A percentile compares a stretch with the other conserved stretches of the same genome.
Conservation (phyloP, 305 asterid species). For the Euphrasia arctica region DNA sequence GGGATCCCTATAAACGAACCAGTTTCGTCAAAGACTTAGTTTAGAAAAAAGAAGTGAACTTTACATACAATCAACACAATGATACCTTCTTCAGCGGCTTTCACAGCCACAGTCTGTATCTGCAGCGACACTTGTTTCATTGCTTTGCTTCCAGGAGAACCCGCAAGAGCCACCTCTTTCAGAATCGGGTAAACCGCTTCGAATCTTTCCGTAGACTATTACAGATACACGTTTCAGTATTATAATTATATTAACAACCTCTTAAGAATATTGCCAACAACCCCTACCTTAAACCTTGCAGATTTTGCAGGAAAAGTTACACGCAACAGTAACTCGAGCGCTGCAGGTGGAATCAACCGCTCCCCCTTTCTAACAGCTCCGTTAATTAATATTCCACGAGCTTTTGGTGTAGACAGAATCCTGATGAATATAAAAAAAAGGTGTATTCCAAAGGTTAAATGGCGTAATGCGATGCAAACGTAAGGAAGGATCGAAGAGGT, state of each 20-base stretch:
- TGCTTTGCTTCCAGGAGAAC: constrained; percentile 82
- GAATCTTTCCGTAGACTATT: constrained; percentile 77
- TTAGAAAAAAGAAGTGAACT: neutral
- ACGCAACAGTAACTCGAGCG: constrained; percentile 56
- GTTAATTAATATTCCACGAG: constrained; percentile 53
- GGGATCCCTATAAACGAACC: constrained; percentile 51
- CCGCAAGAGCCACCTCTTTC: constrained; percentile 78
- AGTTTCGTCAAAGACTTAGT: constrained; percentile 17
- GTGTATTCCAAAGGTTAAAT: constrained; percentile 1
- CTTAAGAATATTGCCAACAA: neutral
- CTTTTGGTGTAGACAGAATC: constrained; percentile 71
- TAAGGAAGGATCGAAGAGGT: constrained; percentile 15
- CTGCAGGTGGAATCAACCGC: constrained; percentile 68
- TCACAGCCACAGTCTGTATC: constrained; percentile 49
- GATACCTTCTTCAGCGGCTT: constrained; percentile 71
- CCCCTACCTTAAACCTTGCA: constrained; percentile 65
- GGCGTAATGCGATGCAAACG: constrained; percentile 10
- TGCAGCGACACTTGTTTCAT: constrained; percentile 74
- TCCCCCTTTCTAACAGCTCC: constrained; percentile 79
- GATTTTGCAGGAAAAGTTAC: constrained; percentile 68
- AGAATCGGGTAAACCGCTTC: constrained; percentile 74
- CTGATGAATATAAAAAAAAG: constrained; percentile 31
- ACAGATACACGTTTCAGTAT: constrained; percentile 13
- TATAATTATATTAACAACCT: neutral
- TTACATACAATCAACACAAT: neutral